Evolutionary conservation across 345 rosid species (phyloP).

Genomic region (Aquilaria malaccensis): DNA sequence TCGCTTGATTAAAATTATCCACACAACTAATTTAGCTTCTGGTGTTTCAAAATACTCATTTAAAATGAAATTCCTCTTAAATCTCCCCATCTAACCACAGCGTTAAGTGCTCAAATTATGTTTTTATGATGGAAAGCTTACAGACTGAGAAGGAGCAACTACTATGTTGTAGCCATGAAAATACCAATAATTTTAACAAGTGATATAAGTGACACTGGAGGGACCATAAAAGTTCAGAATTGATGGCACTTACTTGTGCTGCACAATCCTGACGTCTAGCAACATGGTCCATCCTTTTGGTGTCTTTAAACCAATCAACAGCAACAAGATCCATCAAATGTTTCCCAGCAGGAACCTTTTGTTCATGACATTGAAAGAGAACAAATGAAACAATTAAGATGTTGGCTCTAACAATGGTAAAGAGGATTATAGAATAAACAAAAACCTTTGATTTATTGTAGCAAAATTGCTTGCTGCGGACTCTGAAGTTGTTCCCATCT

Average conservation of each 20-base stretch:
- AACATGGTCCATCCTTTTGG: slow-evolving; percentile 95
- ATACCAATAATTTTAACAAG: too few species aligned
- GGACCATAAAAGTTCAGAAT: slow-evolving; percentile 2
- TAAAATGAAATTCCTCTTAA: too few species aligned
- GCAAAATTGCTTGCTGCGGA: slow-evolving; percentile 91
- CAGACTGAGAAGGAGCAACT: too few species aligned
- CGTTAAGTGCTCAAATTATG: too few species aligned
- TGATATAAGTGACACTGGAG: slow-evolving; percentile 1
- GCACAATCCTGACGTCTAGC: slow-evolving; percentile 93
- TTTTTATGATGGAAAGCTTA: too few species aligned
- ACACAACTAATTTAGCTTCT: too few species aligned
- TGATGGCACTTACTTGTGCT: slow-evolving; percentile 58
- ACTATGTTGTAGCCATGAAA: too few species aligned
- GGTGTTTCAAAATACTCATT: too few species aligned
- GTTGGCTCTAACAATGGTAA: neutral
- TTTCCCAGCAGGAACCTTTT: slow-evolving; percentile 91
- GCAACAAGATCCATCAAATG: slow-evolving; percentile 98
- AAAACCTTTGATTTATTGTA: slow-evolving; percentile 82
- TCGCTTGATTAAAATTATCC: too few species aligned
- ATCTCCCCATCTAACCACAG: too few species aligned
- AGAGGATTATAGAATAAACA: neutral
- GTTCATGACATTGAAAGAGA: slow-evolving; percentile 5
- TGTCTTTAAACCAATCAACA: slow-evolving; percentile 98
- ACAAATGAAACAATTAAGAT: slow-evolving; percentile 6
- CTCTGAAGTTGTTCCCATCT: slow-evolving; percentile 86